These are phyloP conservation scores for Camellia lanceoleosa DNA, from an alignment of 148 eudicot species.

Conservation along the genomic window DNA sequence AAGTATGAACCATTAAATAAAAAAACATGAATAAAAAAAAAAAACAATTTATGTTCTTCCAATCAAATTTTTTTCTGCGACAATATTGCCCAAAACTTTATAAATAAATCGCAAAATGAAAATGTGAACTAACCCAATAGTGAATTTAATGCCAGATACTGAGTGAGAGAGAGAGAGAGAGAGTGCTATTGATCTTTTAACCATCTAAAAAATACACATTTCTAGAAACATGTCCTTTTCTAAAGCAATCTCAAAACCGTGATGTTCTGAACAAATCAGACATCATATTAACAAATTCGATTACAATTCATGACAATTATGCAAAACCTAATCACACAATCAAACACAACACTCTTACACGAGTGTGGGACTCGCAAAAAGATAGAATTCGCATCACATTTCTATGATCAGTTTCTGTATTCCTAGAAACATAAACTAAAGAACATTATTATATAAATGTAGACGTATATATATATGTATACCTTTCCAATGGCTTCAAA, in stretches of 20 bases:
- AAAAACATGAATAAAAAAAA: neutral
- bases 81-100: neutral
- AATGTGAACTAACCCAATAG: neutral
- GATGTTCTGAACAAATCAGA: neutral
- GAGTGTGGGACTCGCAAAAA: too few relatives aligned
- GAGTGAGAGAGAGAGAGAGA: neutral
- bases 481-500: conserved; percentile 38
- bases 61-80: neutral
- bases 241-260: neutral
- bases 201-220: neutral
- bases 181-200: neutral
- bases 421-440: neutral
- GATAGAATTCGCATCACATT: too few relatives aligned
- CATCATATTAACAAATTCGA: too few relatives aligned
- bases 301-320: too few relatives aligned
- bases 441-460: neutral
- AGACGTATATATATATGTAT: too few relatives aligned
- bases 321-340: neutral
- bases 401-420: too few relatives aligned
- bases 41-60: neutral
- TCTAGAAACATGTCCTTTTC: neutral
- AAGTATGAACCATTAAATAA: neutral
- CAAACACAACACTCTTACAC: neutral
- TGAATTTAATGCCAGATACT: neutral
- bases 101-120: neutral